phyloP scores from a whole-genome alignment of 140 eudicot species.

The Flaveria floridana region DNA sequence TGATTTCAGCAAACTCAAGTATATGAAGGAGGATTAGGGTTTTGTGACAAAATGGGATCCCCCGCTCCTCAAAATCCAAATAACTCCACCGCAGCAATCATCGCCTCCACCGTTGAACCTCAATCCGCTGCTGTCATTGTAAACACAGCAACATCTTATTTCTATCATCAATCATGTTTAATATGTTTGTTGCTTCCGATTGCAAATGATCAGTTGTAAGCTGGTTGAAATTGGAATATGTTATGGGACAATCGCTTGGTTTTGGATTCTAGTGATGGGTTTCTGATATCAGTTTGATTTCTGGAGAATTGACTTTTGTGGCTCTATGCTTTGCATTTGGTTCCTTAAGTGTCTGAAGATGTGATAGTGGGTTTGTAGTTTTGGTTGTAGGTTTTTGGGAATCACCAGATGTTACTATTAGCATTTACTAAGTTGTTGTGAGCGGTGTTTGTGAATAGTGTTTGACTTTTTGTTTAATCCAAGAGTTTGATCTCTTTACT shows the following conservation, averaged over 20 bases:
- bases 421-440: neutral
- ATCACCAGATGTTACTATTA: conserved; percentile 11
- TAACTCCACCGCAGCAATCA: conserved; percentile 20
- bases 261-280: conserved; percentile 19
- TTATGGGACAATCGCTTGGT: neutral
- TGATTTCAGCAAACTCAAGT: conserved; percentile 19
- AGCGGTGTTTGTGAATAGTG: neutral
- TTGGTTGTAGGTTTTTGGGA: conserved; percentile 21
- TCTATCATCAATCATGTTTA: neutral
- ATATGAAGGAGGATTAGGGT: conserved; percentile 25
- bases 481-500: neutral
- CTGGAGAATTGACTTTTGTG: conserved; percentile 11
- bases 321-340: neutral
- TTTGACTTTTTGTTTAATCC: conserved; percentile 5
- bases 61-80: conserved; percentile 17
- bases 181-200: conserved; percentile 7
- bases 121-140: neutral
- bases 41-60: conserved; percentile 32
- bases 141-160: conserved; percentile 3
- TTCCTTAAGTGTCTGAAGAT: conserved; percentile 2
- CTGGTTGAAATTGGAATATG: conserved; percentile 12
- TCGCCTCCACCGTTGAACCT: conserved; percentile 7
- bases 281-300: neutral
- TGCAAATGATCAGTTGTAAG: neutral
- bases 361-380: neutral